Evolutionary conservation across 208 protist species (phyloP).

Genomic region (Crithidia mellificae): DNA sequence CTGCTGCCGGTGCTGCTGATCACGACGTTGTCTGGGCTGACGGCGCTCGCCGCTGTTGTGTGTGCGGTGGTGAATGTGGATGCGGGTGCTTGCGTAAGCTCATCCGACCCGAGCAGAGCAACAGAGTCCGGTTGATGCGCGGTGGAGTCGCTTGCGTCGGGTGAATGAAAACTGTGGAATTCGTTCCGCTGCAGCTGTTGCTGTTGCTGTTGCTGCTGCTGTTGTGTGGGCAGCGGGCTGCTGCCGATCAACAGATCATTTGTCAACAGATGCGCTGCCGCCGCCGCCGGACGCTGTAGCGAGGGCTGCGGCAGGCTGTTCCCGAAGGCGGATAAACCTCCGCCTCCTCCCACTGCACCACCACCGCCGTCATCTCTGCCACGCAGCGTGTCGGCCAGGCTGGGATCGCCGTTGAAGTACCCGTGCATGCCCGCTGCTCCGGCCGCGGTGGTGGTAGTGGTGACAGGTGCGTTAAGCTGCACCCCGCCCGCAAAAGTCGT

Average conservation of each 20-base stretch:
- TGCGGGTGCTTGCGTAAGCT: no score
- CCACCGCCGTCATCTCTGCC: not conserved
- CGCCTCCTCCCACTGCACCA: not conserved
- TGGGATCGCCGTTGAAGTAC: not conserved
- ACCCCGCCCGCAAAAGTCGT: no score
- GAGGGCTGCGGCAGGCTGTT: no score
- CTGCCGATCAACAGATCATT: conserved; percentile 31
- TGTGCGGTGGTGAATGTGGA: conserved; percentile 8
- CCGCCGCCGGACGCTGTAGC: no score
- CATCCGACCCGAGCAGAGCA: conserved; percentile 24
- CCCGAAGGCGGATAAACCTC: not conserved
- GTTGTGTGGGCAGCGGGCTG: conserved; percentile 21
- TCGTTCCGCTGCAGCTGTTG: no score
- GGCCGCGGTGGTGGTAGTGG: not conserved
- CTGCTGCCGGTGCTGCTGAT: not conserved
- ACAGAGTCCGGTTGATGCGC: not conserved
- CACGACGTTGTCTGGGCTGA: no score
- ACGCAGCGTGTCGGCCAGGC: conserved; percentile 28
- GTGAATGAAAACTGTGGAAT: no score
- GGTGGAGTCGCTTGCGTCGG: not conserved
- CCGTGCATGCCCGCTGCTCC: not conserved
- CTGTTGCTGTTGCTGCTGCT: conserved; percentile 14
- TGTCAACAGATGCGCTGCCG: not conserved
- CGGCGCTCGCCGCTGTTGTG: no score
- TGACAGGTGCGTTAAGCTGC: not conserved